Evolutionary conservation across 495 filamentous ascomycete genomes (phyloP), one percentile per base, ranked within the genome.

Genomic region (Zalerion maritima): DNA sequence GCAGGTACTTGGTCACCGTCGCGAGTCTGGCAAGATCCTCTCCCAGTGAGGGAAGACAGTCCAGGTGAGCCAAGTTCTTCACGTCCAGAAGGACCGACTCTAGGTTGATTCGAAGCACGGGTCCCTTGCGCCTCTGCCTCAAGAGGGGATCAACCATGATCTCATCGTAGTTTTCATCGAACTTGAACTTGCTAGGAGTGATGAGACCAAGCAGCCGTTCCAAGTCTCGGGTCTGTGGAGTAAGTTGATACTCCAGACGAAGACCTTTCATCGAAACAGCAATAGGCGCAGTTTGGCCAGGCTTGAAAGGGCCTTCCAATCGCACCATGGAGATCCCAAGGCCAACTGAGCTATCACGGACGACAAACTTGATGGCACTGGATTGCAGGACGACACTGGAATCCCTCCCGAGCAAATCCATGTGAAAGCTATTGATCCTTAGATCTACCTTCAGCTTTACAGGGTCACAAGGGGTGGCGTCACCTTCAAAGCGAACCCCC

Each of bases 81-180:
- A 86, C 47, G 0, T 57, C 47, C 14, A 73, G 49, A 27, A 70
- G 70, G 14, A 81, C 42, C 14, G 54, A 64, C n/a, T 65, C 66
- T 12, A 89, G 50, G 3, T 67, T 73, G 14, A 78, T 46, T 21
- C 81, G 75, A 24, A 92, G 63, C 11, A 94, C 78, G n/a, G 77
- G 69, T 2, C 87, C 91, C 47, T 94, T 86, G 41, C 73, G 70
- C 31, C 91, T 62, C 50, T 99, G 91, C n/a, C 81, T 67, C 14
- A 96, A 56, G 2, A 99, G 64, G 0, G 80, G 94, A 36, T 96
- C 89, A 7, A 96, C 63, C 57, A 99, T 72, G 34, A 99, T 93
- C 44, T 94, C 91, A 41, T 94, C 85, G 8, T 59, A 55, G 36
- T 85, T 79, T 25, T 79, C 71, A 32, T 91, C 85, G 43, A 91